A percentile compares a stretch with the other conserved stretches of the same genome.
Evolutionary conservation across 129 eudicot genomes (phyloP).

Genomic region (Deinandra increscens): DNA sequence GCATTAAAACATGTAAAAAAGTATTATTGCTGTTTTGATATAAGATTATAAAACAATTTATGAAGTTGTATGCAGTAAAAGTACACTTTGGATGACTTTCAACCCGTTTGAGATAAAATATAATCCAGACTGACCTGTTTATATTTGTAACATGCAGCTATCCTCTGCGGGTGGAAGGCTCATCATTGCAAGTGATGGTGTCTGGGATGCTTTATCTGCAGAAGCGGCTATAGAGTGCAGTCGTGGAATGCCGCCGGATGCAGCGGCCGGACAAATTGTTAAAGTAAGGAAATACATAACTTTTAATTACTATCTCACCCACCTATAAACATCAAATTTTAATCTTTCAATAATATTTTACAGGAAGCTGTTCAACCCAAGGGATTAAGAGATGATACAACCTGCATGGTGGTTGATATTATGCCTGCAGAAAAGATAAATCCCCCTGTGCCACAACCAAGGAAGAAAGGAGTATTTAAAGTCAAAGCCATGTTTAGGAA

Average conservation of each 20-base stretch:
- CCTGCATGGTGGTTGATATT: conserved; percentile 92
- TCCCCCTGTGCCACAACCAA: conserved; percentile 69
- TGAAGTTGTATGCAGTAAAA: neutral
- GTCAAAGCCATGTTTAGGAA: conserved; percentile 75
- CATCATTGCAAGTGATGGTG: conserved; percentile 91
- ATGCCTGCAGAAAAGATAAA: conserved; percentile 62
- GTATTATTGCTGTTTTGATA: neutral
- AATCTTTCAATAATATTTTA: conserved; percentile 8
- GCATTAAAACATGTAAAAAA: neutral
- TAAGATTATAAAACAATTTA: neutral
- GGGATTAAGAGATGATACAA: conserved; percentile 96
- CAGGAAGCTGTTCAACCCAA: conserved; percentile 86
- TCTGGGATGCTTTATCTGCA: conserved; percentile 92
- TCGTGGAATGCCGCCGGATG: conserved; percentile 87
- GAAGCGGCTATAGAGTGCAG: conserved; percentile 81
- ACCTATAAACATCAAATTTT: conserved; percentile 8
- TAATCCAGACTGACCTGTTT: conserved; percentile 9
- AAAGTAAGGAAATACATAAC: conserved; percentile 47
- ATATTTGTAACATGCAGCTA: conserved; percentile 48
- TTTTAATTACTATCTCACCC: neutral
- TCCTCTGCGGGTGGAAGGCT: conserved; percentile 90
- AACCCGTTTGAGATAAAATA: neutral
- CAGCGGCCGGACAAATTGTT: conserved; percentile 90
- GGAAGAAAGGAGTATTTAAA: conserved; percentile 64
- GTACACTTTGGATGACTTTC: neutral